These are phyloP conservation scores for Conticribra guillardii DNA, from an alignment of 108 stramenopile genomes.

Conservation along the genomic window DNA sequence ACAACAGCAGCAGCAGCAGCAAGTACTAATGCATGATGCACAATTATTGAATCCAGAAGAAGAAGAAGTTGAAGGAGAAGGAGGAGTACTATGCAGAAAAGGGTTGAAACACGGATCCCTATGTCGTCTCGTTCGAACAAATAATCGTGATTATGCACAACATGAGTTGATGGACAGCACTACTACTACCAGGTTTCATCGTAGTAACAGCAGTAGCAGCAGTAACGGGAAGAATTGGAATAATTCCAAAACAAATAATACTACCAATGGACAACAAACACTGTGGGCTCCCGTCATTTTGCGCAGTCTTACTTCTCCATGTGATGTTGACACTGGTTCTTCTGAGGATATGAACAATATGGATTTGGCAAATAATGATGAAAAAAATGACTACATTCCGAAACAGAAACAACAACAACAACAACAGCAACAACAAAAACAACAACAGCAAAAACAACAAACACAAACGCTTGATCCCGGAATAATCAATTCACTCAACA, in stretches of 20 bases:
- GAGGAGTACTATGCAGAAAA: neutral
- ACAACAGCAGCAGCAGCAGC: too few relatives aligned
- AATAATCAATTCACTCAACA: neutral
- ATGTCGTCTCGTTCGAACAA: neutral
- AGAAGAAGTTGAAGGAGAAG: too few relatives aligned
- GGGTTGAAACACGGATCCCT: neutral
- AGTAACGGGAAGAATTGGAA: neutral
- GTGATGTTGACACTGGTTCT: neutral
- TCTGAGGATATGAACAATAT: too few relatives aligned
- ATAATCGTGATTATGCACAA: too few relatives aligned
- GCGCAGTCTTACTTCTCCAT: neutral
- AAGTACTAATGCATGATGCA: neutral
- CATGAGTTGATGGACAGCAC: too few relatives aligned
- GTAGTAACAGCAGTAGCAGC: too few relatives aligned
- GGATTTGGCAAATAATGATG: too few relatives aligned
- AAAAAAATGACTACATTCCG: too few relatives aligned
- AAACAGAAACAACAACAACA: too few relatives aligned
- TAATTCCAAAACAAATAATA: neutral
- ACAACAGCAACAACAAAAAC: too few relatives aligned
- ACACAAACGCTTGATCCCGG: neutral
- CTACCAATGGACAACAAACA: neutral
- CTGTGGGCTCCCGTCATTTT: slow-evolving; percentile 4
- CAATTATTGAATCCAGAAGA: neutral
- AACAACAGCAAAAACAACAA: neutral
- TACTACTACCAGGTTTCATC: too few relatives aligned